Conservation (phyloP, 2,329 filamentous ascomycete species). For the Sporothrix mexicana region DNA sequence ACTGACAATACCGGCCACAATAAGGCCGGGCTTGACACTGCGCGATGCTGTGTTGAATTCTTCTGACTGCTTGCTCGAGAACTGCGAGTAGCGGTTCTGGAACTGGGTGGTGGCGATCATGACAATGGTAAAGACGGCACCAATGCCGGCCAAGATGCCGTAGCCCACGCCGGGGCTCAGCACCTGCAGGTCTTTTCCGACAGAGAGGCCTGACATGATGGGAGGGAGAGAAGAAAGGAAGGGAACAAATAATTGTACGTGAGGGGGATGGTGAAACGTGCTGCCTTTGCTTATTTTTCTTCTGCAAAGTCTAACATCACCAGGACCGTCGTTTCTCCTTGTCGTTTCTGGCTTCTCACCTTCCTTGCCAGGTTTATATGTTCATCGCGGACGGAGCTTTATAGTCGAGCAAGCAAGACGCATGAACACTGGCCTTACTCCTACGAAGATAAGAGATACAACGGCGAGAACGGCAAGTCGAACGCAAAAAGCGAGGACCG, state of each 20-base stretch:
- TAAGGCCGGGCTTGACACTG: conserved; percentile 52
- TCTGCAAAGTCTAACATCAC: neutral
- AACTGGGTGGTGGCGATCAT: conserved; percentile 48
- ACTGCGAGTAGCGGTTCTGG: conserved; percentile 48
- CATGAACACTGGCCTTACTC: neutral
- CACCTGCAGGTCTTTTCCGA: conserved; percentile 34
- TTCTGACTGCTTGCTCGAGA: conserved; percentile 51
- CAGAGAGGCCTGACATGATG: neutral
- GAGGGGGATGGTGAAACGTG: neutral
- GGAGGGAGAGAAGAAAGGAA: neutral
- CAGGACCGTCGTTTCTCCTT: neutral
- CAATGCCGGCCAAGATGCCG: conserved; percentile 57
- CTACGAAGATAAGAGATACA: conserved; percentile 8
- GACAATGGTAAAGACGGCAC: conserved; percentile 50
- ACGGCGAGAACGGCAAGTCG: too few species aligned
- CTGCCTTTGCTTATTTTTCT: neutral
- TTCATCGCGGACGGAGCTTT: conserved; percentile 16
- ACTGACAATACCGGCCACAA: conserved; percentile 54
- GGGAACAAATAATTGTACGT: neutral
- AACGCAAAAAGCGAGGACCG: neutral
- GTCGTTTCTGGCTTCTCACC: neutral
- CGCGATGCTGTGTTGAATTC: conserved; percentile 56
- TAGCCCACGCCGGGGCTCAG: conserved; percentile 51
- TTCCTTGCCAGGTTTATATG: neutral
- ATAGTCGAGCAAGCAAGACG: neutral